Conservation (phyloP, 208 protist species). For the Blastocrithidia nonstop region DNA sequence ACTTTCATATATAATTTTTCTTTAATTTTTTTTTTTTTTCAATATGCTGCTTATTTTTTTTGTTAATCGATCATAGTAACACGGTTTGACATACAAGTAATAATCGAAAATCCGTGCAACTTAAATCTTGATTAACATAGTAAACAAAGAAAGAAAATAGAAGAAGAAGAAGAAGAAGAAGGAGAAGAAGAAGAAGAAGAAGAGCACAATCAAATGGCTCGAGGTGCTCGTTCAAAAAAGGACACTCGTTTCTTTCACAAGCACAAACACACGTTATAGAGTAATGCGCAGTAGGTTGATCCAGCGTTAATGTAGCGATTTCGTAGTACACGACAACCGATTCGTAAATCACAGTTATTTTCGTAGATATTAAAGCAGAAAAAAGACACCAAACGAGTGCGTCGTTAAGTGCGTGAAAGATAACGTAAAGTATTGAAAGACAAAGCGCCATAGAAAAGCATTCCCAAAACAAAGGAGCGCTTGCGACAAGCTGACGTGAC, state of each 20-base stretch:
- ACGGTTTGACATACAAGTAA: no score
- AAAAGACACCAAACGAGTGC: constrained; percentile 78
- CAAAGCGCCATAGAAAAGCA: constrained; percentile 52
- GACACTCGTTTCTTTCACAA: constrained; percentile 13
- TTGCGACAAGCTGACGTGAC: constrained; percentile 58
- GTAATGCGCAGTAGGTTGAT: constrained; percentile 45
- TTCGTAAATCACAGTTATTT: constrained; percentile 76
- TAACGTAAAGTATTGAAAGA: constrained; percentile 60
- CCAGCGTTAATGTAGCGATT: constrained; percentile 58
- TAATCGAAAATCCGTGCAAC: no score
- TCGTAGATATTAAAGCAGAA: constrained; percentile 73
- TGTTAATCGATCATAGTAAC: no score
- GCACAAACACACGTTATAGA: constrained; percentile 21
- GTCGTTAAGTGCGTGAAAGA: constrained; percentile 60
- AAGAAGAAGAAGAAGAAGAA: no score
- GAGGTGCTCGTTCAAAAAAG: constrained; percentile 61
- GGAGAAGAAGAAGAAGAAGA: no score
- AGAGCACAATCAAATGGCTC: no score
- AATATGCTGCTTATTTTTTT: no score
- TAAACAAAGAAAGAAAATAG: no score
- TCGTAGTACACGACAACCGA: constrained; percentile 69
- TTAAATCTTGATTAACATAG: no score
- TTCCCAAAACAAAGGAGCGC: constrained; percentile 82
- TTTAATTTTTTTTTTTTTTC: no score
- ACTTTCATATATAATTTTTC: no score